Conservation (phyloP, 768 basidiomycete genomes). For the Suillus brevipes region DNA sequence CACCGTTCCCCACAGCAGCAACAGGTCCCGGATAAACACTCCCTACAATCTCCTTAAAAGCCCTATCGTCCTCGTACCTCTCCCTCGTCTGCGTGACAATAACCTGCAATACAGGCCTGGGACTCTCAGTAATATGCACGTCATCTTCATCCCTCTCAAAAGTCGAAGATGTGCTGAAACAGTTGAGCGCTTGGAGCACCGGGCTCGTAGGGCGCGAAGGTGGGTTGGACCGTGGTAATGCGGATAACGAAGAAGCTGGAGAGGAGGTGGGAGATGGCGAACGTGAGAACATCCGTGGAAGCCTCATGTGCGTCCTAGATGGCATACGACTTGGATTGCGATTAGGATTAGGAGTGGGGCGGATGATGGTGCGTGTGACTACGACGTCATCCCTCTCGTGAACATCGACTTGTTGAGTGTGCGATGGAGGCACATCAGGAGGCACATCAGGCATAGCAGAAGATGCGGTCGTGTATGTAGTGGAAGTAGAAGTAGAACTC, state of each 20-base stretch:
- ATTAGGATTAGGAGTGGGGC: constrained; percentile 19
- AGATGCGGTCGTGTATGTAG: constrained; percentile 7
- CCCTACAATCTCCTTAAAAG: constrained; percentile 33
- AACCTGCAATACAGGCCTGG: constrained; percentile 29
- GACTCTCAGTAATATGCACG: constrained; percentile 9
- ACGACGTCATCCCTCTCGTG: constrained; percentile 32
- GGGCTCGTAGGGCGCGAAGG: constrained; percentile 28
- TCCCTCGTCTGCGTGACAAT: constrained; percentile 36
- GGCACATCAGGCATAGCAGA: constrained; percentile 4
- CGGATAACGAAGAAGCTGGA: constrained; percentile 22
- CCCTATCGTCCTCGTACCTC: constrained; percentile 36
- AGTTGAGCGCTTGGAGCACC: constrained; percentile 32
- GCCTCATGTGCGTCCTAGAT: constrained; percentile 10
- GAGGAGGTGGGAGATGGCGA: constrained; percentile 34
- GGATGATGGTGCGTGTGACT: constrained; percentile 40
- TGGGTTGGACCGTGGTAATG: constrained; percentile 20
- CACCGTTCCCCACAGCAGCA: constrained; percentile 6
- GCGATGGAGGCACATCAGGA: constrained; percentile 10
- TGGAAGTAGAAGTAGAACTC: constrained; percentile 9
- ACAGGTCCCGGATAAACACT: constrained; percentile 27
- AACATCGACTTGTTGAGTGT: constrained; percentile 24
- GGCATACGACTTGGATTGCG: not conserved
- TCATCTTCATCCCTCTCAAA: constrained; percentile 36
- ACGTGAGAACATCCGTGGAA: not conserved
- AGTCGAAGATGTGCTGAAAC: constrained; percentile 30